phyloP scores from a whole-genome alignment of 441 rosid genomes.

The Manihot esculenta region DNA sequence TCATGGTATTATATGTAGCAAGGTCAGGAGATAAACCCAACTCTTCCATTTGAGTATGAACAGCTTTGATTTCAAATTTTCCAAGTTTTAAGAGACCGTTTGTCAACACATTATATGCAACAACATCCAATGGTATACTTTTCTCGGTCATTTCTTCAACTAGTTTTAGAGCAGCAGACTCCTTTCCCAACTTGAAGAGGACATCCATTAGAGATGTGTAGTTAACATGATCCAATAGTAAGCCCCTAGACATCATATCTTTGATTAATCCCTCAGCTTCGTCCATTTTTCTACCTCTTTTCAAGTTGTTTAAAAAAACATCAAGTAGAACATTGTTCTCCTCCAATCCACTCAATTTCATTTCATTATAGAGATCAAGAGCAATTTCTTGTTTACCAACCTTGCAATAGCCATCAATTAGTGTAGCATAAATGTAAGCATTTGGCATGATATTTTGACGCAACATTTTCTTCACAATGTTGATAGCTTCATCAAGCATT shows the following conservation, averaged over 20 bases:
- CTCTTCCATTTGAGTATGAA: slow-evolving; percentile 59
- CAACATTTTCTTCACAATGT: slow-evolving; percentile 56
- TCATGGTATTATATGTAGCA: slow-evolving; percentile 74
- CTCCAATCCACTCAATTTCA: slow-evolving; percentile 58
- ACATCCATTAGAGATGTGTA: slow-evolving; percentile 96
- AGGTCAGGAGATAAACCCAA: slow-evolving; percentile 69
- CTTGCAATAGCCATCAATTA: slow-evolving; percentile 79
- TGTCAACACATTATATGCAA: slow-evolving; percentile 76
- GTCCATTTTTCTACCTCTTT: slow-evolving; percentile 57
- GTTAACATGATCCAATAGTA: slow-evolving; percentile 68
- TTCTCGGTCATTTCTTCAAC: slow-evolving; percentile 74
- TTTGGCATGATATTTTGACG: slow-evolving; percentile 52
- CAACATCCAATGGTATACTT: slow-evolving; percentile 65
- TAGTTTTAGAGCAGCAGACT: slow-evolving; percentile 59
- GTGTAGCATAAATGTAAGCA: slow-evolving; percentile 50
- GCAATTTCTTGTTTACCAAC: slow-evolving; percentile 58
- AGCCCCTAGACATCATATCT: slow-evolving; percentile 54
- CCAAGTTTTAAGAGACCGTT: slow-evolving; percentile 67
- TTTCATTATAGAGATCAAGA: slow-evolving; percentile 57
- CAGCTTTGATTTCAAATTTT: slow-evolving; percentile 52
- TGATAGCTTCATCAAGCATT: slow-evolving; percentile 67
- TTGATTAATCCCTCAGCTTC: slow-evolving; percentile 52
- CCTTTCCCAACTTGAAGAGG: slow-evolving; percentile 73
- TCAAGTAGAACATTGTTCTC: slow-evolving; percentile 62
- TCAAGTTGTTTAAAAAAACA: slow-evolving; percentile 63